Evolutionary conservation across 2,329 filamentous ascomycete species (phyloP), one percentile per base, ranked within the genome.

Genomic region (Alternaria hordeiaustralica): DNA sequence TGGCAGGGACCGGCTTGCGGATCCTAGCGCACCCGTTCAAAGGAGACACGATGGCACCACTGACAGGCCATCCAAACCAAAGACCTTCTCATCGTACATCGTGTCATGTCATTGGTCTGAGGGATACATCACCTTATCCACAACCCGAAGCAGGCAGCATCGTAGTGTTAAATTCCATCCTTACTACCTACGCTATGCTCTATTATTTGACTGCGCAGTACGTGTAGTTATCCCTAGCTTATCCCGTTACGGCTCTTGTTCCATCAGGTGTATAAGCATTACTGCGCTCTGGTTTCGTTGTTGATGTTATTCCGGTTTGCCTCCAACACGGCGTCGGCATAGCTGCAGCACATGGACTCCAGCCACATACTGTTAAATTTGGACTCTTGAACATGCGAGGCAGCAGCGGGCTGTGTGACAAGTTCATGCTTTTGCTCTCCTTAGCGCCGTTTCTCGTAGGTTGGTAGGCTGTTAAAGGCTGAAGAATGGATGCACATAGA

Each of bases 41-140:
- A 59, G 63, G 57, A 47, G 60, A 64, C 25, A 50, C 15, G 47
- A 70, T 76, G 69, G 68, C 63, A 66, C 72, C 72, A 77, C 64
- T 64, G 68, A 71, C 71, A 58, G 67, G 64, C 70, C 69, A 64
- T 61, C 55, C 30, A 43, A 13, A 50, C 30, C 33, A 47, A 23
- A 41, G 33, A 66, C 61, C 26, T 53, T 62, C 58, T 12, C 59
- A 44, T 57, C 65, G 62, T 69, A 71, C 50, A 66, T 44, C 60
- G 57, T 36, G 53, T 67, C 71, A 63, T 58, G 60, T 64, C 64
- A 74, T 75, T 75, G 69, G 73, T 50, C 44, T 20, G 43, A 13
- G 45, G 20, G 15, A 10, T 28, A 61, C 49, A 64, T 55, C 55
- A 55, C 50, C 36, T 50, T 25, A 60, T 58, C 20, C 15, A 23